These are phyloP conservation scores for Venturia carpophila DNA, from an alignment of 2,329 filamentous ascomycete species.

Conservation along the genomic window DNA sequence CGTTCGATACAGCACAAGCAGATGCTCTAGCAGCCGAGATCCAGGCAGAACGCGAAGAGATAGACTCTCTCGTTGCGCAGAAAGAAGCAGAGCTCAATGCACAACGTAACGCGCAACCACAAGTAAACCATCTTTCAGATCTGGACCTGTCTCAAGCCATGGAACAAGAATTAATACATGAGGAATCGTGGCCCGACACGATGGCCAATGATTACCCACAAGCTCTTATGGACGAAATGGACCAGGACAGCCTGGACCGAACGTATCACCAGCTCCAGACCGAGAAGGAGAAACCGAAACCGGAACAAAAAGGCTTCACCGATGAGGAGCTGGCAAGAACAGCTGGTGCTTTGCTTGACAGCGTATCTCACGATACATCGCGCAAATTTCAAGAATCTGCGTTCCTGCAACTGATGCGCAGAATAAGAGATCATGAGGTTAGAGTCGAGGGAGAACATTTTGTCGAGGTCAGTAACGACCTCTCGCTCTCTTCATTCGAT, in stretches of 20 bases:
- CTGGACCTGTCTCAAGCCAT: constrained; percentile 15
- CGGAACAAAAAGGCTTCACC: constrained; percentile 23
- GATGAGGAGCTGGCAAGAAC: constrained; percentile 60
- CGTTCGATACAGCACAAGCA: constrained; percentile 43
- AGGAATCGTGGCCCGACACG: neutral
- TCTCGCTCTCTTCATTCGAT: constrained; percentile 9
- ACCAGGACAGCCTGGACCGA: neutral
- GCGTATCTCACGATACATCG: constrained; percentile 59
- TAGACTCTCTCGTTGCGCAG: constrained; percentile 19
- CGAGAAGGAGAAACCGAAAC: constrained; percentile 21
- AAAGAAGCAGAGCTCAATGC: constrained; percentile 28
- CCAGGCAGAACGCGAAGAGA: constrained; percentile 19
- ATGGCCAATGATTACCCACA: neutral
- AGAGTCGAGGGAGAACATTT: constrained; percentile 63
- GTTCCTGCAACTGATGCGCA: constrained; percentile 70
- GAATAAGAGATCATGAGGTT: constrained; percentile 63
- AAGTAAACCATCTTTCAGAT: constrained; percentile 12
- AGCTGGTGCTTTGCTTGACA: constrained; percentile 61
- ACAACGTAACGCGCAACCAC: constrained; percentile 25
- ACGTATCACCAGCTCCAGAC: neutral
- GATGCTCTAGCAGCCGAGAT: constrained; percentile 17
- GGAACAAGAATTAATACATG: neutral
- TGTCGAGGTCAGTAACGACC: constrained; percentile 41
- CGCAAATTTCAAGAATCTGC: constrained; percentile 71
- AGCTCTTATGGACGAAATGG: constrained; percentile 5